Base-by-base conservation (phyloP, 73 alveolate species). In the Tetrahymena malaccensis region DNA sequence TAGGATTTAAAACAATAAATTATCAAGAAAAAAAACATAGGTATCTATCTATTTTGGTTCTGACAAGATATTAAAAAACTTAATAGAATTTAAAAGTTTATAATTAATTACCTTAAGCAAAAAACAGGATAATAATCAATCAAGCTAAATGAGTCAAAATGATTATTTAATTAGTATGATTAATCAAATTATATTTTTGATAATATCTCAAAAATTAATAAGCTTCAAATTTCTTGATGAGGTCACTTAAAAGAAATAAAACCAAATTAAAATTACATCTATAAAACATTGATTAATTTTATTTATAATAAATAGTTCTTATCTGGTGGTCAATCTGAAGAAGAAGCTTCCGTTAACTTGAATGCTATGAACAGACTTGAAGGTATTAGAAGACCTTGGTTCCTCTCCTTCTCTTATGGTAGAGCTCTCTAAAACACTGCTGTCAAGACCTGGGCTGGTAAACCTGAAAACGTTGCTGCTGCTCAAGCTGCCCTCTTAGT, bases 371-470 rank as follows among this genome's bases (percentile, higher is more conserved):
- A 99, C 98, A 34, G 93, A 94, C 40, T 98, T 34, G 98, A 98
- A 33, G 57, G 95, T 43, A 97, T 95, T 93, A 96, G 97, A 93
- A 95, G 97, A 94, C 99, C 99, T 33, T 99, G 99, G 99, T 93
- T 97, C 83, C 96, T 99, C 58, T 94, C 99, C 43, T 99, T 99
- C 99, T 98, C 99, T 43, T 99, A 98, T 96, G 99, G 99, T 55
- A 96, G 99, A 95, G 99, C 99, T 43, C 98, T 99, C 95, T 98
- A 99, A 96, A 94, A 97, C 93, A 93, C 99, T 34, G 96, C 99
- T 94, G 97, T 99, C 43, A 98, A 98, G 98, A 97, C 99, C 55
- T 99, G 99, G 99, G 96, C 93, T 55, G 99, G 99, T 55, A 99
- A 99, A 96, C 96, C 93, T 21, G 99, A 99, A 96, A 98, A 99